Evolutionary conservation across 75 land plant genomes (phyloP), one percentile per base, ranked within the genome.

Genomic region (Picea sitchensis): DNA sequence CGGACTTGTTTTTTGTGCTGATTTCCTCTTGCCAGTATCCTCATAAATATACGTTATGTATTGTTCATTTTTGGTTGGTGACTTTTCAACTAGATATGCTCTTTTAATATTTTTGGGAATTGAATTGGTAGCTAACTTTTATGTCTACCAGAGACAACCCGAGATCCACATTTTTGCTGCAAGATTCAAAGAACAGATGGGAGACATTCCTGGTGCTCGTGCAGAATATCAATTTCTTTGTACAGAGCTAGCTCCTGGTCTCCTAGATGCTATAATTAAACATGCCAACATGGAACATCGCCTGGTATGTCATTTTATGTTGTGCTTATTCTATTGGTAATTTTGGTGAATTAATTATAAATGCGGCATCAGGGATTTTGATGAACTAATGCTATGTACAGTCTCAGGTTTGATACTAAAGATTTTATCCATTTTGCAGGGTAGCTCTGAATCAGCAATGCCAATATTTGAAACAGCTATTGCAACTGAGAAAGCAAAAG

Each of bases 111-210:
- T 4, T 20, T 20, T 32, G n/a, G 73, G n/a, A 7, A 7, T 69
- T 11, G 20, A 41, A 20, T n/a, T 71, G 20, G 34, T n/a, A 51
- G 56, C 56, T 36, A 44, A n/a, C 7, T 59, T 72, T 79, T 5
- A 38, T 68, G 12, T 11, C 30, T 54, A 51, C 79, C 94, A 98
- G 99, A 86, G 96, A 73, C 94, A 91, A 54, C 98, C 98, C 36
- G 98, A 98, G 67, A 93, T 98, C 60, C 99, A 95, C 56, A 79
- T 98, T 56, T 98, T 95, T 84, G 92, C 94, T 68, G 98, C 99
- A 26, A 81, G 90, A 81, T 93, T 93, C 80, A 98, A 86, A 58
- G 98, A 98, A 82, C 87, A 83, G 44, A 83, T 79, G 80, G 96
- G 88, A 76, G 98, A 98, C 77, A 79, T 85, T 71, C 23, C 61